Conservation (phyloP, 73 alveolate genomes). For the Symbiodinium natans region DNA sequence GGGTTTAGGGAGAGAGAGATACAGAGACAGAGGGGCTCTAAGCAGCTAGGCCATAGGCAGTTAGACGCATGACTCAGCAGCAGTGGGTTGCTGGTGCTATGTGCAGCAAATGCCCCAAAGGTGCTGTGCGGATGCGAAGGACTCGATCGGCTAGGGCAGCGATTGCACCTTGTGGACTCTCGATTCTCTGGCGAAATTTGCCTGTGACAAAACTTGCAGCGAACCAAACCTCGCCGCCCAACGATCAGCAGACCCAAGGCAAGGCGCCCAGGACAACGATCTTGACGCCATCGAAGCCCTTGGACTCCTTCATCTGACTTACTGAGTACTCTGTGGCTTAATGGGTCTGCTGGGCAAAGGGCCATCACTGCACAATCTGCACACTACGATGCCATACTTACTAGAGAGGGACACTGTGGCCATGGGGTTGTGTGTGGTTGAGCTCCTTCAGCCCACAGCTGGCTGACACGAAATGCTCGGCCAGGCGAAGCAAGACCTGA, state of each 20-base stretch:
- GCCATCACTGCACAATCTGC: too few species aligned
- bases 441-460: constrained; percentile 65
- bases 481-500: constrained; percentile 45
- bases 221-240: too few species aligned
- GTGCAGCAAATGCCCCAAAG: too few species aligned
- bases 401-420: too few species aligned
- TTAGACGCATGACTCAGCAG: not conserved
- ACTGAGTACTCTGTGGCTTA: not conserved
- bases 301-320: not conserved
- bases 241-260: not conserved
- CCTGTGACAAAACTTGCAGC: too few species aligned
- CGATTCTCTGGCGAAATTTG: too few species aligned
- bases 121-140: constrained; percentile 77
- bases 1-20: too few species aligned
- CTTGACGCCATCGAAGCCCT: constrained; percentile 92
- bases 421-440: too few species aligned
- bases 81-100: not conserved
- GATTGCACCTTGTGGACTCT: constrained; percentile 34
- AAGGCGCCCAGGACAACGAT: constrained; percentile 70
- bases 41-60: too few species aligned
- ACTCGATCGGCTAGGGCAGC: constrained; percentile 89
- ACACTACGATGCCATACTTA: too few species aligned
- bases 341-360: too few species aligned
- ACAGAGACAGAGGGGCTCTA: too few species aligned
- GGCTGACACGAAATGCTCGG: constrained; percentile 80